Percentiles rank a stretch among this genome's conserved stretches.
Evolutionary conservation across 2,329 filamentous ascomycete genomes (phyloP).

Genomic region (Trichoderma koningiopsis): DNA sequence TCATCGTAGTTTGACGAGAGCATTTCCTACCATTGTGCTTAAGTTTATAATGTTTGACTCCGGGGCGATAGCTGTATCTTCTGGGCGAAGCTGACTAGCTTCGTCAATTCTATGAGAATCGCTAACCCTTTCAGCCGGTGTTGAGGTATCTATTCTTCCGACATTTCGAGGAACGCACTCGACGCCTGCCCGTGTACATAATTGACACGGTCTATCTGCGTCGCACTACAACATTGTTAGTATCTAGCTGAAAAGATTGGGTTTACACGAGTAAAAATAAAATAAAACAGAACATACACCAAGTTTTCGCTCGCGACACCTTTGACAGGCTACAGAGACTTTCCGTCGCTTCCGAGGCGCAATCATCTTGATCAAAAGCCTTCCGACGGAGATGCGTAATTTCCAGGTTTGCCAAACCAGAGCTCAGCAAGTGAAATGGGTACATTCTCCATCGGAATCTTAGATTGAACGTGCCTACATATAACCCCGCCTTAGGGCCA

Average conservation of each 20-base stretch:
- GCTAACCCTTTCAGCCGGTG: neutral
- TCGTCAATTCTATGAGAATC: neutral
- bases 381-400: neutral
- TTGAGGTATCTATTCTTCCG: neutral
- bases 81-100: neutral
- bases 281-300: neutral
- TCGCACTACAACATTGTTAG: neutral
- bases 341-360: neutral
- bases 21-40: neutral
- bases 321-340: neutral
- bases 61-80: neutral
- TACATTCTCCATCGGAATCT: neutral
- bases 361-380: neutral
- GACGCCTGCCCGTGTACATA: neutral
- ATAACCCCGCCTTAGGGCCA: neutral
- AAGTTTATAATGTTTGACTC: neutral
- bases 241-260: neutral
- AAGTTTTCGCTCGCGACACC: neutral
- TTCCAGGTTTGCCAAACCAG: neutral
- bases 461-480: neutral
- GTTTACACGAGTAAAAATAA: neutral
- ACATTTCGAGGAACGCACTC: neutral
- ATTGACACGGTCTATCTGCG: neutral
- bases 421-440: neutral
- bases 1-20: neutral